Conservation (phyloP, 1,139 yeast species). For the Protomyces gravidus region DNA sequence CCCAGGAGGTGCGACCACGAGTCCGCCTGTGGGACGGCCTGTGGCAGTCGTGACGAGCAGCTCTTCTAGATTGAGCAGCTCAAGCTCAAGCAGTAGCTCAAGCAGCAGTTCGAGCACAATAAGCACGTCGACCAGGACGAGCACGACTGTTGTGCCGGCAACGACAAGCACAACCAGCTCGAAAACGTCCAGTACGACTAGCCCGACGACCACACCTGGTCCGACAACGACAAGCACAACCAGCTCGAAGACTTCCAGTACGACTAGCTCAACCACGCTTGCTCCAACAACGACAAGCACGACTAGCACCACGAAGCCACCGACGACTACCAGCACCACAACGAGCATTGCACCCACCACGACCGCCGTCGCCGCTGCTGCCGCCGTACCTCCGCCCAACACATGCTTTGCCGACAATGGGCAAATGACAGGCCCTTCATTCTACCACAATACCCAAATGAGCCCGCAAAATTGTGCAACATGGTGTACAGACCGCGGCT, state of each 20-base stretch:
- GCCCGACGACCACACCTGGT: not conserved
- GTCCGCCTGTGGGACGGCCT: not conserved
- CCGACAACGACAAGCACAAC: slow-evolving; percentile 1
- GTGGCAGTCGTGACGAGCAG: not conserved
- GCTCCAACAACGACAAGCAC: not conserved
- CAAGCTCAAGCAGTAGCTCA: not conserved
- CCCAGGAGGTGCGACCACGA: not conserved
- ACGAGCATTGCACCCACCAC: not conserved
- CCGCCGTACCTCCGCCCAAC: not conserved
- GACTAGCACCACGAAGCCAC: slow-evolving; percentile 1
- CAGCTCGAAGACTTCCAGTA: not conserved
- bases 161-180: not conserved
- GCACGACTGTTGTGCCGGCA: not conserved
- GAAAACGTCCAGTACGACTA: not conserved
- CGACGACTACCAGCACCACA: slow-evolving; percentile 5
- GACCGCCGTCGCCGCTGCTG: not conserved
- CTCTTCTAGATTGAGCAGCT: too few species aligned
- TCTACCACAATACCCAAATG: slow-evolving; percentile 8
- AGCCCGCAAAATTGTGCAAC: slow-evolving; percentile 13
- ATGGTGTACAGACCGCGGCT: slow-evolving; percentile 12
- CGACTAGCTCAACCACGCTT: not conserved
- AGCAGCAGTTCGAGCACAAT: not conserved
- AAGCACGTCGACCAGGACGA: not conserved
- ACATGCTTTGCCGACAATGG: slow-evolving; percentile 14
- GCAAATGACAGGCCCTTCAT: not conserved